These are phyloP conservation scores for Calocera cornea DNA, from an alignment of 768 basidiomycete genomes.

Conservation along the genomic window DNA sequence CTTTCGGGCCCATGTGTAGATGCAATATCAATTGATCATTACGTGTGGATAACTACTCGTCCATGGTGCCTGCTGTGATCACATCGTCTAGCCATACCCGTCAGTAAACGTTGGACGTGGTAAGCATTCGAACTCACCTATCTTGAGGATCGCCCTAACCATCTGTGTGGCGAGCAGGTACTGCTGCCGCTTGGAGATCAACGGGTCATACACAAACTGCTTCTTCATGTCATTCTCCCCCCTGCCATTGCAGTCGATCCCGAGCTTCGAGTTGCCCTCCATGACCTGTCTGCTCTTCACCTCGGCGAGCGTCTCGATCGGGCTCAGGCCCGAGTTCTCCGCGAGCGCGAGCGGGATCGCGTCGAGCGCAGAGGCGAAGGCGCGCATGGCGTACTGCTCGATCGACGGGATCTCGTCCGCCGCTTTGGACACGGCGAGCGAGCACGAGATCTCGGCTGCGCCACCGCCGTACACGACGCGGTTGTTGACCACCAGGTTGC, in stretches of 20 bases:
- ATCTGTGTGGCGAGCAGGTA: slow-evolving; percentile 95
- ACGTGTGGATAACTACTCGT: slow-evolving; percentile 31
- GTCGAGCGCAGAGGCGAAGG: slow-evolving; percentile 92
- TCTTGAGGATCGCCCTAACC: slow-evolving; percentile 77
- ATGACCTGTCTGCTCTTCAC: slow-evolving; percentile 85
- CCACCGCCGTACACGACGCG: slow-evolving; percentile 97
- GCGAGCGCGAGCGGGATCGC: slow-evolving; percentile 91
- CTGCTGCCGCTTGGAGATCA: slow-evolving; percentile 95
- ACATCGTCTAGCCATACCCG: slow-evolving; percentile 49
- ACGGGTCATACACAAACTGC: slow-evolving; percentile 91
- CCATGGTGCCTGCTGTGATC: slow-evolving; percentile 55
- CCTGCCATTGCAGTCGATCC: slow-evolving; percentile 81
- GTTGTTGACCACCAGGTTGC: slow-evolving; percentile 89
- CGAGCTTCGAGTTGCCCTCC: slow-evolving; percentile 72
- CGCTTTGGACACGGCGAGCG: slow-evolving; percentile 82
- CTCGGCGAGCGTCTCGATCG: slow-evolving; percentile 92
- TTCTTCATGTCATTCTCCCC: slow-evolving; percentile 95
- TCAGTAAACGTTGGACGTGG: neutral
- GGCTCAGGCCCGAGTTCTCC: slow-evolving; percentile 92
- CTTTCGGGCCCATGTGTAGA: neutral
- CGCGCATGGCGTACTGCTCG: slow-evolving; percentile 99
- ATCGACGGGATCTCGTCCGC: slow-evolving; percentile 97
- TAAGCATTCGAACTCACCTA: slow-evolving; percentile 37
- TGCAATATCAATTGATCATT: neutral
- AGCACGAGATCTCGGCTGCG: slow-evolving; percentile 91